Conservation (phyloP, 73 alveolate species). For the Paramecium primaurelia region DNA sequence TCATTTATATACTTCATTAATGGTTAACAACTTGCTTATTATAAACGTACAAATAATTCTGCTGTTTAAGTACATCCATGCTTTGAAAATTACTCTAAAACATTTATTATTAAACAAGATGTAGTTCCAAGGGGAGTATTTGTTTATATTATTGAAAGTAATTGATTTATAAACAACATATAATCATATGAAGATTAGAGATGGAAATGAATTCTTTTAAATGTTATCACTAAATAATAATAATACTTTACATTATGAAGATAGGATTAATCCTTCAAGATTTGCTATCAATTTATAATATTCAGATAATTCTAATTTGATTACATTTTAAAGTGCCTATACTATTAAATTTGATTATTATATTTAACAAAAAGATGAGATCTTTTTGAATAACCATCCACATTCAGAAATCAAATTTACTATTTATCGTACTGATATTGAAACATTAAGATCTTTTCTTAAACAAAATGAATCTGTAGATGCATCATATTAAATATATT, state of each 20-base stretch:
- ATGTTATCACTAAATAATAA: background rate
- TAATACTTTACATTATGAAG: background rate
- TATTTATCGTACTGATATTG: slow-evolving; percentile 33
- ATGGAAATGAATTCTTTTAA: background rate
- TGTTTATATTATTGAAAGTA: slow-evolving; percentile 9
- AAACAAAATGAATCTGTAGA: slow-evolving; percentile 5
- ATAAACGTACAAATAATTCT: background rate
- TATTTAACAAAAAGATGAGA: background rate
- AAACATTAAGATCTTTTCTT: slow-evolving; percentile 43
- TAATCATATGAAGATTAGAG: background rate
- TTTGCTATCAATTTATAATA: slow-evolving; percentile 57
- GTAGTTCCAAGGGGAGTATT: slow-evolving; percentile 13
- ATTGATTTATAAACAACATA: background rate
- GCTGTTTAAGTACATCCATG: slow-evolving; percentile 54
- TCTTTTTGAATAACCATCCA: slow-evolving; percentile 55
- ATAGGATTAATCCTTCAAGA: slow-evolving; percentile 6
- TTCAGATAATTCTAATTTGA: slow-evolving; percentile 38
- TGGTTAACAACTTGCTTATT: slow-evolving; percentile 39
- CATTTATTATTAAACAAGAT: background rate
- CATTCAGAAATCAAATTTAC: slow-evolving; percentile 30
- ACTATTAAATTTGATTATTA: background rate
- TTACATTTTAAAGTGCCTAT: slow-evolving; percentile 43
- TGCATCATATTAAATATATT: slow-evolving; percentile 21
- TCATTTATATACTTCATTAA: slow-evolving; percentile 43
- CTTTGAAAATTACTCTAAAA: background rate